Percentiles rank a stretch among this genome's conserved stretches.
Conservation (phyloP, 1,284 basidiomycete genomes). For the Sanghuangporus weigelae region DNA sequence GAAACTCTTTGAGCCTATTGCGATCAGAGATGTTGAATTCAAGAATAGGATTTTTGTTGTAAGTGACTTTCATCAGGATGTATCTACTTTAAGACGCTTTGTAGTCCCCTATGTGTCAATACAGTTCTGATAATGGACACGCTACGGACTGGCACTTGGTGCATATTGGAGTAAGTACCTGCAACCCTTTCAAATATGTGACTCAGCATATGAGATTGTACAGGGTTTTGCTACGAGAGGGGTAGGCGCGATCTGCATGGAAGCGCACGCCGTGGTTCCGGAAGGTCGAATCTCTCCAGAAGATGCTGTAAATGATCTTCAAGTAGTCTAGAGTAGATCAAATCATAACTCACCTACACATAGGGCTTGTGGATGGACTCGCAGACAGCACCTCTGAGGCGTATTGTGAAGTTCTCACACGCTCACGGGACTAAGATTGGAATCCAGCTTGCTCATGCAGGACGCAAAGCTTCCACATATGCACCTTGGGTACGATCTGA, state of each 20-base stretch:
- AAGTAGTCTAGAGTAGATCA: background rate
- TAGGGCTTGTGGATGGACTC: constrained; percentile 72
- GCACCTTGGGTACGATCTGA: constrained; percentile 51
- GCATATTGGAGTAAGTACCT: constrained; percentile 51
- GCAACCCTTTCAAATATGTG: background rate
- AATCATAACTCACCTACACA: constrained; percentile 18
- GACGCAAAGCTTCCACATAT: constrained; percentile 63
- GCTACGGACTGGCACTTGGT: constrained; percentile 79
- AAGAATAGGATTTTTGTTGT: constrained; percentile 69
- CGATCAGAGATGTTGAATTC: constrained; percentile 57
- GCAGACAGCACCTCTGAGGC: constrained; percentile 60
- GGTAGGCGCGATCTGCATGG: constrained; percentile 59
- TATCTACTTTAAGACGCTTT: constrained; percentile 1
- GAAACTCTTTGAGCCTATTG: constrained; percentile 63
- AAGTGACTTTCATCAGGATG: constrained; percentile 18
- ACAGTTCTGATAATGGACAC: constrained; percentile 67
- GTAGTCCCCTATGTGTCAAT: constrained; percentile 76
- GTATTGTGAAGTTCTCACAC: constrained; percentile 65
- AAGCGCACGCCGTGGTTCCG: constrained; percentile 68
- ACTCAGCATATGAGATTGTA: background rate
- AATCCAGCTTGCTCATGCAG: constrained; percentile 75
- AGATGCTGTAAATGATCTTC: constrained; percentile 36
- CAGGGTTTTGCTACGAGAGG: constrained; percentile 56
- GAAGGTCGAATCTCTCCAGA: constrained; percentile 76
- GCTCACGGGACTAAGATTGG: constrained; percentile 59